phyloP scores from a whole-genome alignment of 352 stramenopile species.

The Globisporangium solare region DNA sequence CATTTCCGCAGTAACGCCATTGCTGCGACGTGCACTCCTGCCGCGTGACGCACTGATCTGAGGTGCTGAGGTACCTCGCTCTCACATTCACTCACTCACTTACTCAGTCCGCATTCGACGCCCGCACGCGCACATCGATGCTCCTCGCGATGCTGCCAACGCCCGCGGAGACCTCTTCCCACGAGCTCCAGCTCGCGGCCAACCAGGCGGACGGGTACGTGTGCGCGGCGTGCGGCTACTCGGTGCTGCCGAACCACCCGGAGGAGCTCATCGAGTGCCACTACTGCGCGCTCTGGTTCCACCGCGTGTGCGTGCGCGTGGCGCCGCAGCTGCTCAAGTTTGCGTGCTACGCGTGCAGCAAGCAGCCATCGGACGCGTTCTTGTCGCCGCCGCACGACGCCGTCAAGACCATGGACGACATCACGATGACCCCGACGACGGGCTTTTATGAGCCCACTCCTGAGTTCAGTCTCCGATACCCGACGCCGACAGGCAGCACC shows the following conservation, averaged over 20 bases:
- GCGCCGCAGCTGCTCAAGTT: constrained; percentile 46
- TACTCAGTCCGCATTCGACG: background rate
- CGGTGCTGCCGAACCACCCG: constrained; percentile 12
- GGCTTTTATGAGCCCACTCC: background rate
- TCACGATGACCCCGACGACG: background rate
- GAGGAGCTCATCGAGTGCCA: constrained; percentile 50
- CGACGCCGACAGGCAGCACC: background rate
- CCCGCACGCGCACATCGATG: background rate
- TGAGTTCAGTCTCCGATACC: background rate
- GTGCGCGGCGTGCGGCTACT: constrained; percentile 16
- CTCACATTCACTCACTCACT: no score
- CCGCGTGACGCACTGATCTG: background rate
- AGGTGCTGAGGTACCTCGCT: no score
- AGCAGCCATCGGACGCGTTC: constrained; percentile 25
- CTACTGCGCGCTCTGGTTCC: constrained; percentile 49
- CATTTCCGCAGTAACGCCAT: no score
- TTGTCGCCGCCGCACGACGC: background rate
- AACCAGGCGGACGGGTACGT: constrained; percentile 10
- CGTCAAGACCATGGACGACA: background rate
- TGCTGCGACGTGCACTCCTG: no score
- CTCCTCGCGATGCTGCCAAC: background rate
- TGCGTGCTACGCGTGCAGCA: constrained; percentile 34
- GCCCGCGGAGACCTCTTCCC: no score
- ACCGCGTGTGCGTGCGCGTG: constrained; percentile 41
- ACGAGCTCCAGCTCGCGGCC: no score